These are phyloP conservation scores for Kwoniella dendrophila DNA, from an alignment of 768 basidiomycete genomes.

Conservation along the genomic window DNA sequence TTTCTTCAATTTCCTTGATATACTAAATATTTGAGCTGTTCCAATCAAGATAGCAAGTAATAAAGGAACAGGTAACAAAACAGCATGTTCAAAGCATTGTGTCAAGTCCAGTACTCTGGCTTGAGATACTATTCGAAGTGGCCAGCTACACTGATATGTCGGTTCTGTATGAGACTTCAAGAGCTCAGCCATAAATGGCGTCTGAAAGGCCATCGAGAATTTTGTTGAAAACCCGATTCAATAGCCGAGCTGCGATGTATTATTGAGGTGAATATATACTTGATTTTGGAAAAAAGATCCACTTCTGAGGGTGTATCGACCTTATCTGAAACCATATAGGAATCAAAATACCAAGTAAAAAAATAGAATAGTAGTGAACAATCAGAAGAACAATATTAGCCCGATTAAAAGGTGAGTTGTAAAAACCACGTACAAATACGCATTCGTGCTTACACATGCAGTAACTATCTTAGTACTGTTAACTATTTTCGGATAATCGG, in stretches of 20 bases:
- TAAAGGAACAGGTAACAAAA: slow-evolving; percentile 65
- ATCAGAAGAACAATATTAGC: too few species aligned
- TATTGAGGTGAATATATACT: too few species aligned
- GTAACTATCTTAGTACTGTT: slow-evolving; percentile 1
- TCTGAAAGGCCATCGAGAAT: slow-evolving; percentile 13
- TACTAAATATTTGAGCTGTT: slow-evolving; percentile 43
- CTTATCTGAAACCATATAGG: too few species aligned
- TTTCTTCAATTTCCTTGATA: slow-evolving; percentile 42
- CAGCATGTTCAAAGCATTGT: slow-evolving; percentile 76
- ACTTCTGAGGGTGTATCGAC: too few species aligned
- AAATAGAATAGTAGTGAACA: too few species aligned
- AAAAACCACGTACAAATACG: too few species aligned
- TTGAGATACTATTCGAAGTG: slow-evolving; percentile 58
- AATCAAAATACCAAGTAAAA: neutral
- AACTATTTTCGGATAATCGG: neutral
- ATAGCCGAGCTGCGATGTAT: too few species aligned
- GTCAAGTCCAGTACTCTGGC: slow-evolving; percentile 73
- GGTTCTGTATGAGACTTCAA: neutral
- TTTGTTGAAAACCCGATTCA: neutral
- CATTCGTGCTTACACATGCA: neutral
- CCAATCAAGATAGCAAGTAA: slow-evolving; percentile 59
- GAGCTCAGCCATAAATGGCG: slow-evolving; percentile 10
- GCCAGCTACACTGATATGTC: slow-evolving; percentile 30
- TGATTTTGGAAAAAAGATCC: too few species aligned
- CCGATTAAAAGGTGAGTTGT: too few species aligned